Conservation (phyloP, 176 grass and related monocot species). For the Rhynchospora tenuis region DNA sequence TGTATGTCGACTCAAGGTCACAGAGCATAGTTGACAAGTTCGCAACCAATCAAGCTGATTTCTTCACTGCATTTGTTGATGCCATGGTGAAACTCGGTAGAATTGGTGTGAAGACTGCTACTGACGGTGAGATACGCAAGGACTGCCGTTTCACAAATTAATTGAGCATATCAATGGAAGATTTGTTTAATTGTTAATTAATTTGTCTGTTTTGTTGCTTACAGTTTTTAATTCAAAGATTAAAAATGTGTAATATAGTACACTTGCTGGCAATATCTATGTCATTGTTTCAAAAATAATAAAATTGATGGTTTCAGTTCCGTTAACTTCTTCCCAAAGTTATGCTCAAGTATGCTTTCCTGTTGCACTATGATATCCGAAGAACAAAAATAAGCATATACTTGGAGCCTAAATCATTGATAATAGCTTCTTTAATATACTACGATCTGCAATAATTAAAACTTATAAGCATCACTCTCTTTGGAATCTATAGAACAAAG, state of each 20-base stretch:
- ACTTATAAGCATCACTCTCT: neutral
- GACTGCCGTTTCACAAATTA: slow-evolving; percentile 36
- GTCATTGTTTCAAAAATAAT: neutral
- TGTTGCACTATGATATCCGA: neutral
- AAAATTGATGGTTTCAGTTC: slow-evolving; percentile 9
- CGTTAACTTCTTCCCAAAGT: neutral
- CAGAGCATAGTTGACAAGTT: slow-evolving; percentile 27
- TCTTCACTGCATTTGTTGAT: slow-evolving; percentile 55
- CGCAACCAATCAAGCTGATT: slow-evolving; percentile 32
- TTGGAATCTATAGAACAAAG: neutral
- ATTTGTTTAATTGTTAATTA: slow-evolving; percentile 1
- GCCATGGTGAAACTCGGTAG: slow-evolving; percentile 65
- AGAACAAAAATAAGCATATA: neutral
- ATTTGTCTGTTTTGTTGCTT: neutral
- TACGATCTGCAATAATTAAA: neutral
- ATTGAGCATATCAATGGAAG: neutral
- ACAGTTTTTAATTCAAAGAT: neutral
- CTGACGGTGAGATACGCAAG: slow-evolving; percentile 49
- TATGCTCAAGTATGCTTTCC: neutral
- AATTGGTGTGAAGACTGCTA: slow-evolving; percentile 42
- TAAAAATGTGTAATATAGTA: neutral
- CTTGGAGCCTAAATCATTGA: neutral
- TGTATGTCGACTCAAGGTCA: slow-evolving; percentile 33
- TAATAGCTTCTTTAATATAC: neutral
- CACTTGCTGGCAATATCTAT: neutral